These are phyloP conservation scores for Zygnema cylindricum DNA, from an alignment of 139 green algal species.

Conservation along the genomic window DNA sequence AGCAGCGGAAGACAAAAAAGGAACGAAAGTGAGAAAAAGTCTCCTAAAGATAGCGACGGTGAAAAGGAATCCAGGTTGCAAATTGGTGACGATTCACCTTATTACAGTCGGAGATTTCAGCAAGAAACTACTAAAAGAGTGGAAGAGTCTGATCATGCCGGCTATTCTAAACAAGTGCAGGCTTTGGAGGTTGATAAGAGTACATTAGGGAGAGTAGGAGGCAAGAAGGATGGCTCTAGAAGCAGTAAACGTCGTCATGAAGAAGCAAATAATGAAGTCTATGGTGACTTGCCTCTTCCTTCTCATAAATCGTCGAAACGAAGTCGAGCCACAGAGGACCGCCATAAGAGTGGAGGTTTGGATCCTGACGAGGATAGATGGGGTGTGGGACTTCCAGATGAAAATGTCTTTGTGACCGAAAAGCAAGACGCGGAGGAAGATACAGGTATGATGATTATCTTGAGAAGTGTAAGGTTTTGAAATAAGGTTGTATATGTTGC, in stretches of 20 bases:
- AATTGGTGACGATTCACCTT: background rate
- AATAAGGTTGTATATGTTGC: too few relatives aligned
- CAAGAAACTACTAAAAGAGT: background rate
- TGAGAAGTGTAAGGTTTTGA: background rate
- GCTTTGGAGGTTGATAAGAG: background rate
- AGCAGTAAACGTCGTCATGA: background rate
- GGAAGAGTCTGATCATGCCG: background rate
- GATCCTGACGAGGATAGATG: background rate
- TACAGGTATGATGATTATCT: too few relatives aligned
- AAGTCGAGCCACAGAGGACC: background rate
- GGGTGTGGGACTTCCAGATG: background rate
- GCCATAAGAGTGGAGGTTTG: background rate
- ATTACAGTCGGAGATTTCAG: background rate
- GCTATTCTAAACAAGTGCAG: background rate
- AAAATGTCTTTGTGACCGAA: background rate
- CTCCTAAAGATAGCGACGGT: background rate
- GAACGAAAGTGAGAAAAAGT: background rate
- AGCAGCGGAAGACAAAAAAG: background rate
- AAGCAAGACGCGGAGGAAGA: background rate
- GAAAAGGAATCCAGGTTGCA: background rate
- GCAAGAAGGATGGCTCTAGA: background rate
- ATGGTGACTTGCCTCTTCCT: background rate
- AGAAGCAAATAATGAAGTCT: background rate
- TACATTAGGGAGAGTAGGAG: background rate
- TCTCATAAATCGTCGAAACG: background rate